A percentile compares a stretch with the other conserved stretches of the same genome.
These are phyloP conservation scores for Amanita subjunquillea DNA, from an alignment of 768 basidiomycete genomes.

Conservation along the genomic window DNA sequence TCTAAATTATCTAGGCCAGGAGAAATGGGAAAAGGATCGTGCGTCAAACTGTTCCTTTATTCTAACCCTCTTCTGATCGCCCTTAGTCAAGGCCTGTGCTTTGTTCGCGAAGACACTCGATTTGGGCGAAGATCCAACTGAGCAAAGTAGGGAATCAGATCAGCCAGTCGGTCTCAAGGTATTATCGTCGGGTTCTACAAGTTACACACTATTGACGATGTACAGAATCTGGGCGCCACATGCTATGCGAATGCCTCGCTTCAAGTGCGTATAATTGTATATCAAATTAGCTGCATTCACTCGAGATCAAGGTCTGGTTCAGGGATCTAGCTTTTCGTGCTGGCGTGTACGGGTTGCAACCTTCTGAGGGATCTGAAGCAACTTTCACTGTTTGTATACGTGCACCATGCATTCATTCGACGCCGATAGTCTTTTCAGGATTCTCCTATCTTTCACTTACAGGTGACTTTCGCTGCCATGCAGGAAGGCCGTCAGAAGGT, in stretches of 20 bases:
- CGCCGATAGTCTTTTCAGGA: slow-evolving; percentile 30
- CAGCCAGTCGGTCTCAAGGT: slow-evolving; percentile 76
- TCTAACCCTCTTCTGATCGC: not conserved
- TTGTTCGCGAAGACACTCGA: slow-evolving; percentile 41
- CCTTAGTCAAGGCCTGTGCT: slow-evolving; percentile 37
- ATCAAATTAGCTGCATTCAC: not conserved
- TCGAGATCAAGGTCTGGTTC: slow-evolving; percentile 70
- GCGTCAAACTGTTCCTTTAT: not conserved
- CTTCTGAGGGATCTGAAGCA: slow-evolving; percentile 37
- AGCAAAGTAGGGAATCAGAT: slow-evolving; percentile 36
- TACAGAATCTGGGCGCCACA: slow-evolving; percentile 89
- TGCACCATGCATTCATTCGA: not conserved
- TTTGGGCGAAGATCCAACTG: slow-evolving; percentile 45
- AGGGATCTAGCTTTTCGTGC: slow-evolving; percentile 72
- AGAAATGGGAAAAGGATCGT: slow-evolving; percentile 73
- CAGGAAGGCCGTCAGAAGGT: slow-evolving; percentile 60
- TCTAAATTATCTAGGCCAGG: slow-evolving; percentile 80
- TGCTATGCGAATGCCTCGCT: slow-evolving; percentile 96
- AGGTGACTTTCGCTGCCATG: slow-evolving; percentile 77
- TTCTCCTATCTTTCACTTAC: slow-evolving; percentile 70
- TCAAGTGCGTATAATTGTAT: slow-evolving; percentile 40
- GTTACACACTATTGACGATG: not conserved
- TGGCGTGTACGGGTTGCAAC: slow-evolving; percentile 73
- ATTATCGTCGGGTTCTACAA: not conserved
- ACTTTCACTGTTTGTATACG: slow-evolving; percentile 24